These are phyloP conservation scores for Waltergamsia citrina DNA, from an alignment of 2,329 filamentous ascomycete genomes.

Conservation along the genomic window DNA sequence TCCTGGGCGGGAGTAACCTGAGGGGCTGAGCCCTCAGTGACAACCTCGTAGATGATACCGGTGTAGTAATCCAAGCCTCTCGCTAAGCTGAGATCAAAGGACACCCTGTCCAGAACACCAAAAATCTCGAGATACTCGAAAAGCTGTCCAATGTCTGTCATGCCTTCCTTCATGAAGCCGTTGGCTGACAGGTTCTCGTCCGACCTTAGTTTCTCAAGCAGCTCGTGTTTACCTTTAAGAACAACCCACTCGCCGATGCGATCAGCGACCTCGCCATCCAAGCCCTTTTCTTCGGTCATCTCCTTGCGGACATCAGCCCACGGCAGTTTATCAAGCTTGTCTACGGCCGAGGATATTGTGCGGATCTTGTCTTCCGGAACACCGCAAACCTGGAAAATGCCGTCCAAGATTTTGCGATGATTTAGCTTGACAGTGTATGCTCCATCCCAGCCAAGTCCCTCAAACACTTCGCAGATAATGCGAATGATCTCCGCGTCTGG, in stretches of 20 bases:
- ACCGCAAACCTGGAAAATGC: conserved; percentile 83
- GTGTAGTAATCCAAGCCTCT: conserved; percentile 92
- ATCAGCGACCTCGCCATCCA: conserved; percentile 69
- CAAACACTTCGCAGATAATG: conserved; percentile 79
- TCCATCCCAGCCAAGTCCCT: conserved; percentile 64
- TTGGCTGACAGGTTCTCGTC: conserved; percentile 64
- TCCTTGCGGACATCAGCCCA: conserved; percentile 87
- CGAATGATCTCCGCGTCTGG: conserved; percentile 84
- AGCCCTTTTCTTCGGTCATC: conserved; percentile 87
- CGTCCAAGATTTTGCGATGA: conserved; percentile 88
- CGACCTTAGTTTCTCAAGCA: conserved; percentile 59
- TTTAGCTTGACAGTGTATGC: conserved; percentile 86
- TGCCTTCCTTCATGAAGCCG: conserved; percentile 64
- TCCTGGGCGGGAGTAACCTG: conserved; percentile 26
- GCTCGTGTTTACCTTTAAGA: conserved; percentile 63
- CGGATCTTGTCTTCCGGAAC: conserved; percentile 82
- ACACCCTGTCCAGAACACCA: conserved; percentile 61
- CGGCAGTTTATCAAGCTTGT: conserved; percentile 89
- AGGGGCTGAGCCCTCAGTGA: conserved; percentile 69
- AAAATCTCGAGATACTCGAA: conserved; percentile 78
- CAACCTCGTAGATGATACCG: conserved; percentile 80
- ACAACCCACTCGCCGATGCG: conserved; percentile 81
- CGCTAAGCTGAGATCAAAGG: conserved; percentile 83
- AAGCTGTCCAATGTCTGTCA: conserved; percentile 72
- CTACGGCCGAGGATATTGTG: conserved; percentile 83